Evolutionary conservation across 176 grass and related monocot genomes (phyloP).

Genomic region (Avena eriantha): DNA sequence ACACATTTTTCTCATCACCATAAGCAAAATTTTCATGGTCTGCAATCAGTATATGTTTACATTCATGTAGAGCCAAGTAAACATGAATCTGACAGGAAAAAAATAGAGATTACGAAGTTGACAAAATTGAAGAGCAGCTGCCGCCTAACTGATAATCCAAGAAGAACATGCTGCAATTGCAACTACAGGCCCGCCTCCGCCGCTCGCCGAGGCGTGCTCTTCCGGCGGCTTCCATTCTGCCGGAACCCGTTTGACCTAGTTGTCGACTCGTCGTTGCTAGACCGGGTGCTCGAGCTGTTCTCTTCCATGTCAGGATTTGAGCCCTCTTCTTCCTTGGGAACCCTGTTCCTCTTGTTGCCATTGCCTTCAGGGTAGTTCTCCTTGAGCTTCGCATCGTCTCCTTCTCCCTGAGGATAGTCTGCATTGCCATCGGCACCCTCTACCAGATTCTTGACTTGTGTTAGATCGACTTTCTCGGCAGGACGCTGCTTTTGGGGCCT

Average conservation of each 20-base stretch:
- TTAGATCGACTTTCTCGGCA: slow-evolving; percentile 43
- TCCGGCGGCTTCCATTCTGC: slow-evolving; percentile 62
- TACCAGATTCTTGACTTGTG: slow-evolving; percentile 45
- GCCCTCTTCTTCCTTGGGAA: slow-evolving; percentile 51
- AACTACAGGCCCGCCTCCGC: slow-evolving; percentile 66
- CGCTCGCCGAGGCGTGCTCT: slow-evolving; percentile 69
- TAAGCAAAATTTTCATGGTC: slow-evolving; percentile 45
- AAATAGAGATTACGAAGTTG: slow-evolving; percentile 17
- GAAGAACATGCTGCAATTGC: background rate
- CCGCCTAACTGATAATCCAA: slow-evolving; percentile 26
- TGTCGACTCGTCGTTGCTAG: slow-evolving; percentile 52
- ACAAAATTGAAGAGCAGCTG: slow-evolving; percentile 55
- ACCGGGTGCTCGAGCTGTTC: slow-evolving; percentile 50
- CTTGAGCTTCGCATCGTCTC: slow-evolving; percentile 32
- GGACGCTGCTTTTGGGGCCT: slow-evolving; percentile 66
- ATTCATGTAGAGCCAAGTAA: slow-evolving; percentile 36
- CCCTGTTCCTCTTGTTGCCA: slow-evolving; percentile 67
- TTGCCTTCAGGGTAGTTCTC: slow-evolving; percentile 45
- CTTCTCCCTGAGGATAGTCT: slow-evolving; percentile 39
- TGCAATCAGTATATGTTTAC: slow-evolving; percentile 45
- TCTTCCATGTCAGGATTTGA: slow-evolving; percentile 51
- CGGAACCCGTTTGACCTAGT: slow-evolving; percentile 55
- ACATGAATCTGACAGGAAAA: background rate
- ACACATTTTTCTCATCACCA: slow-evolving; percentile 12
- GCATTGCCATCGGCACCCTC: slow-evolving; percentile 44